Conservation (phyloP, 2,329 filamentous ascomycete species). For the Neopestalotiopsis sp. region DNA sequence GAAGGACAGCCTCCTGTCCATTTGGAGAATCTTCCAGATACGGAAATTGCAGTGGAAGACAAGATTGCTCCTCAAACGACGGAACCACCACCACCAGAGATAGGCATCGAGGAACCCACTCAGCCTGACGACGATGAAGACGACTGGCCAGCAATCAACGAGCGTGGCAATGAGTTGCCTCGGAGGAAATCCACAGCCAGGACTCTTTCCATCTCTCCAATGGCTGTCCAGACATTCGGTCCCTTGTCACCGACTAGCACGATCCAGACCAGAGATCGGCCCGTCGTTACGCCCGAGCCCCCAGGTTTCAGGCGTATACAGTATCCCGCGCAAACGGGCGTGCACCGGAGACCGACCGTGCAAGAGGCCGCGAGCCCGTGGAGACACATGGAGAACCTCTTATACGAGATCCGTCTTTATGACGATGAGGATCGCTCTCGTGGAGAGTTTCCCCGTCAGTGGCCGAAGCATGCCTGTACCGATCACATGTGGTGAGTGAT, state of each 20-base stretch:
- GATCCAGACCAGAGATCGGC: neutral
- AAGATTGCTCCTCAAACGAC: neutral
- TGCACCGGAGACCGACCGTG: neutral
- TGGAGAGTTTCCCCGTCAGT: conserved; percentile 13
- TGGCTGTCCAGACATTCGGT: neutral
- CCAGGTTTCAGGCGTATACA: neutral
- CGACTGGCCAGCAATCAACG: neutral
- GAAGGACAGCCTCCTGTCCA: neutral
- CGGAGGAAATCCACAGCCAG: conserved; percentile 1
- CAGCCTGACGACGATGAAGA: conserved; percentile 11
- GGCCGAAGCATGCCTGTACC: conserved; percentile 5
- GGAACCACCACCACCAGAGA: neutral
- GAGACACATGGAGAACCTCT: conserved; percentile 10
- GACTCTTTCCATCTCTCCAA: neutral
- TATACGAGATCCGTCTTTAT: conserved; percentile 15
- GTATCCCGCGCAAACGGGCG: neutral
- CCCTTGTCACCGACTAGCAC: neutral
- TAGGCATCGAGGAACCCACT: conserved; percentile 10
- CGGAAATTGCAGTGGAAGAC: neutral
- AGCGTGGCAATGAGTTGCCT: neutral
- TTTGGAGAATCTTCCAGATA: neutral
- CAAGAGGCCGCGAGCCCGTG: conserved; percentile 11
- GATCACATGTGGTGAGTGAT: neutral
- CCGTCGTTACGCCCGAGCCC: neutral
- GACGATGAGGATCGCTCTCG: conserved; percentile 11